A percentile compares a stretch with the other conserved stretches of the same genome.
Evolutionary conservation across 2,329 filamentous ascomycete species (phyloP).

Genomic region (Helotiales sp.): DNA sequence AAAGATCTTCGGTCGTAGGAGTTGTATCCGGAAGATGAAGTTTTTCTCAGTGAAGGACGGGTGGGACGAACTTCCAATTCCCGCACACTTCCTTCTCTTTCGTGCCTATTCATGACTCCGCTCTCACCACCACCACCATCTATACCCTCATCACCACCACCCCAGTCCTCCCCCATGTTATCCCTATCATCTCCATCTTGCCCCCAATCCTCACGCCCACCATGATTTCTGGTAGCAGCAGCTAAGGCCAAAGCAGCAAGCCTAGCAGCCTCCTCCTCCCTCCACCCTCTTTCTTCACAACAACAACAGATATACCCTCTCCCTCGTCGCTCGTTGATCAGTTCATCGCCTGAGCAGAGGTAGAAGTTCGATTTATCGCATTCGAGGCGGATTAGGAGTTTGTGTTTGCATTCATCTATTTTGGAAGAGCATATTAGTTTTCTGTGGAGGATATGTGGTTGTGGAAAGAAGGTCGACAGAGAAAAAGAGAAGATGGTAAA

Average conservation of each 20-base stretch:
- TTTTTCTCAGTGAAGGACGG: no score
- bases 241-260: neutral
- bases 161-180: neutral
- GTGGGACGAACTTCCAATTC: no score
- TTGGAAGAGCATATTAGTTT: no score
- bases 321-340: neutral
- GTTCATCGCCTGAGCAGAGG: conserved; percentile 9
- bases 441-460: no score
- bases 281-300: neutral
- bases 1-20: no score
- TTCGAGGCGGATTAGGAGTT: conserved; percentile 6
- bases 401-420: conserved; percentile 14
- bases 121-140: neutral
- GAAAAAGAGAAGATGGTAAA: no score
- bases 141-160: neutral
- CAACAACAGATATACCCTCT: neutral
- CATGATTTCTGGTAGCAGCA: neutral
- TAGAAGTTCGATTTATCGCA: conserved; percentile 2
- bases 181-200: neutral
- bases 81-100: no score
- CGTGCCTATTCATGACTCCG: neutral
- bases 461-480: no score
- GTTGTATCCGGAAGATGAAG: no score
- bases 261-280: neutral
- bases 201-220: neutral